phyloP scores from a whole-genome alignment of 345 rosid species.

The Mallotus nudiflorus region DNA sequence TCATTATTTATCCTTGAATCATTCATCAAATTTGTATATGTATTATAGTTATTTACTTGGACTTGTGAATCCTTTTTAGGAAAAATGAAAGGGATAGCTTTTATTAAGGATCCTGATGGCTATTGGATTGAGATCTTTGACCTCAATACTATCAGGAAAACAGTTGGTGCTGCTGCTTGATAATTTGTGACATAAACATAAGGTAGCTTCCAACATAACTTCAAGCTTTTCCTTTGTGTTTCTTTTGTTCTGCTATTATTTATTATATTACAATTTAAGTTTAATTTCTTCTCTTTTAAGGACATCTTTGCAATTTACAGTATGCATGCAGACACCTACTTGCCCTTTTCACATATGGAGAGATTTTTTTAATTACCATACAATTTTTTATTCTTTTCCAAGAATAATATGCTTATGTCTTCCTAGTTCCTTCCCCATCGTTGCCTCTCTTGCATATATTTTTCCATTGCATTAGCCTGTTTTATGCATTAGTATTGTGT shows the following conservation, averaged over 20 bases:
- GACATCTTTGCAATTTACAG: no score
- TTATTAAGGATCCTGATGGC: conserved; percentile 98
- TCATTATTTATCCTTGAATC: neutral
- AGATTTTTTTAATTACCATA: no score
- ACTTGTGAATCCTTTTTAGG: conserved; percentile 44
- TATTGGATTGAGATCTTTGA: conserved; percentile 96
- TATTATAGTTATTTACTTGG: neutral
- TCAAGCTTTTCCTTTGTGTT: neutral
- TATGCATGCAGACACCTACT: no score
- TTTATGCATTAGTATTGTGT: no score
- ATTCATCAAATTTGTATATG: neutral
- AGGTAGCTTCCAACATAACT: neutral
- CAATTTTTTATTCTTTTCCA: no score
- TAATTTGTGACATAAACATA: neutral
- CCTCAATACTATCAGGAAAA: conserved; percentile 52
- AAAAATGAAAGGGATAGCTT: conserved; percentile 87
- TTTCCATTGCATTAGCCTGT: no score
- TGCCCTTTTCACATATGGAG: no score
- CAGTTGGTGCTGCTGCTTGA: conserved; percentile 44
- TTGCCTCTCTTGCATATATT: no score
- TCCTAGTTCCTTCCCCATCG: no score
- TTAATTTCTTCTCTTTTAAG: no score
- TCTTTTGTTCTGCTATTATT: neutral
- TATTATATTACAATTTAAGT: no score
- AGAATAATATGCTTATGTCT: no score